Base-by-base conservation (phyloP, 495 filamentous ascomycete genomes). In the Darksidea phi region DNA sequence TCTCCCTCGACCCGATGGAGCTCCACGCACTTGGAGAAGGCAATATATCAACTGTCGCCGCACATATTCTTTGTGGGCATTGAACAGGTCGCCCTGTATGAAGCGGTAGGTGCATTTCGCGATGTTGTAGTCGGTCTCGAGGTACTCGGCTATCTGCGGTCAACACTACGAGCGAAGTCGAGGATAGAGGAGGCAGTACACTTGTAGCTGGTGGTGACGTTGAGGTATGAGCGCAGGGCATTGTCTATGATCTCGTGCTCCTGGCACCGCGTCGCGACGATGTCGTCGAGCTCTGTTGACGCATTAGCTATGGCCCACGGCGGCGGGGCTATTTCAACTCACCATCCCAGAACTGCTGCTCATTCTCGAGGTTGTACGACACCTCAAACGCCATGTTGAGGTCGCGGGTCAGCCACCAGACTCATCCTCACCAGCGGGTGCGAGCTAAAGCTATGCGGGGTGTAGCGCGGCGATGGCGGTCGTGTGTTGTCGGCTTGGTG, bases 311-410 rank as follows among this genome's bases (percentile, higher is more conserved):
- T 32, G 24, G 23, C 56, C 62, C 23, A 42, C 53, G 23, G 21
- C 20, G n/a, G 68, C 49, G 48, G 49, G 42, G 63, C 38, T 24
- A 37, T 36, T 54, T 48, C 26, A 49, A 77, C 84, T 71, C 70
- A 96, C 93, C 88, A 75, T 85, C 78, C 94, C 94, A 97, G 77
- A 97, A 94, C 75, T 96, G 88, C 72, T 91, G 82, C 77, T 93
- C 91, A 75, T 84, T 87, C 74, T 95, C 90, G 71, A 89, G 78
- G 67, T 77, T 77, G 72, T 82, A 84, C 67, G 79, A 82, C 65
- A 82, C 82, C 73, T 89, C 87, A 64, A 82, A 78, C 61, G 88
- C 86, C 80, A 82, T 82, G 54, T 48, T 69, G 63, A 50, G 50
- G 72, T 68, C 60, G 48, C 47, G 28, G 32, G 45, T 23, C 43